Conservation (phyloP, 139 green algal species). For the Gonium pectorale region DNA sequence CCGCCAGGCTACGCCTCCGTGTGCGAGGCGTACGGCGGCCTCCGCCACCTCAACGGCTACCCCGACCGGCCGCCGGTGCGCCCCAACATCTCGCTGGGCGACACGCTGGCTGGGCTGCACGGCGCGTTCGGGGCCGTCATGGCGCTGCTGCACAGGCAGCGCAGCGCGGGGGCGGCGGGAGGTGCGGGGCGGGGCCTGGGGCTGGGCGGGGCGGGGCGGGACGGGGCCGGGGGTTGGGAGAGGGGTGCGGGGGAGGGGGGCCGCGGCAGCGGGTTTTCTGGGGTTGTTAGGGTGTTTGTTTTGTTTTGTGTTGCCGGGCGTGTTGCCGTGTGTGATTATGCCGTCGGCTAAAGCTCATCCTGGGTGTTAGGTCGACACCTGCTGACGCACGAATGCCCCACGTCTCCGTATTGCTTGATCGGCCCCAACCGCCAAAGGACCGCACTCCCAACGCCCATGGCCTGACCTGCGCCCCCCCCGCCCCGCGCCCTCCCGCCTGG, state of each 20-base stretch:
- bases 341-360: too few species aligned
- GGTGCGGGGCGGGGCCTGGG: not conserved
- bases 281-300: too few species aligned
- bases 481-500: not conserved
- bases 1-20: conserved; percentile 71
- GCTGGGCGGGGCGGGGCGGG: not conserved
- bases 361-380: too few species aligned
- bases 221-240: not conserved
- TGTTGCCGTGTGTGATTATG: too few species aligned
- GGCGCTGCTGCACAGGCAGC: conserved; percentile 74
- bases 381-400: too few species aligned
- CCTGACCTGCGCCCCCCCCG: not conserved
- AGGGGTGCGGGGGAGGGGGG: not conserved
- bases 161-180: not conserved
- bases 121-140: conserved; percentile 83
- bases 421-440: too few species aligned
- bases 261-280: not conserved
- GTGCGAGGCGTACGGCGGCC: conserved; percentile 74
- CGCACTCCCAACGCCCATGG: too few species aligned
- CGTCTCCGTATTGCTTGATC: too few species aligned
- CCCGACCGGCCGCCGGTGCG: conserved; percentile 76
- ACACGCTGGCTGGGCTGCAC: conserved; percentile 79
- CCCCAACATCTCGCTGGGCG: conserved; percentile 80
- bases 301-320: too few species aligned
- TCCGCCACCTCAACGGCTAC: conserved; percentile 75